Conservation (phyloP, 768 basidiomycete species). For the Boletus coccyginus region DNA sequence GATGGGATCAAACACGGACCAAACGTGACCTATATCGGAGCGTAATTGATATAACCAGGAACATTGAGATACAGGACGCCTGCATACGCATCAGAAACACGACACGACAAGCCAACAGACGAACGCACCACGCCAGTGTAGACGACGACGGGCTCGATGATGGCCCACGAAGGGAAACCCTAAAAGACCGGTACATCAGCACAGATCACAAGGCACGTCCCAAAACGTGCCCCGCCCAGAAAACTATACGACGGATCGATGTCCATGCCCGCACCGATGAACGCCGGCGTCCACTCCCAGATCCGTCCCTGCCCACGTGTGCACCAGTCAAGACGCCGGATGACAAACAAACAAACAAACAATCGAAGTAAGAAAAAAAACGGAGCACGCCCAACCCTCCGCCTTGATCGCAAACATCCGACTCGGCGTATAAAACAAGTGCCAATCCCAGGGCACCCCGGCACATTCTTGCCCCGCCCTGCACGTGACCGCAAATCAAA, state of each 20-base stretch:
- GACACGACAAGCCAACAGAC: not conserved
- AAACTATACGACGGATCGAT: constrained; percentile 58
- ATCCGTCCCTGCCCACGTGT: constrained; percentile 17
- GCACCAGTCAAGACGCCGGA: not conserved
- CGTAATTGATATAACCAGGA: constrained; percentile 27
- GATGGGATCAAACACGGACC: not conserved
- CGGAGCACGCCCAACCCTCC: constrained; percentile 45
- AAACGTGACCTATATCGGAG: constrained; percentile 11
- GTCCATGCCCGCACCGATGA: constrained; percentile 58
- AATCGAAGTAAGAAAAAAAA: not conserved
- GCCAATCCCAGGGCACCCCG: constrained; percentile 62
- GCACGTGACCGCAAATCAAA: constrained; percentile 45
- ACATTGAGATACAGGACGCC: constrained; percentile 18
- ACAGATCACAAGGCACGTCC: not conserved
- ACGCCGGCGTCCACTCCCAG: constrained; percentile 45
- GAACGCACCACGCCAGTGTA: constrained; percentile 38
- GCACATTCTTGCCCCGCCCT: constrained; percentile 58
- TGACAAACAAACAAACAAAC: not conserved
- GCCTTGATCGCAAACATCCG: constrained; percentile 53
- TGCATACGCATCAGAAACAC: not conserved
- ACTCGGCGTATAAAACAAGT: constrained; percentile 59
- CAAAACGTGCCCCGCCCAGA: constrained; percentile 37
- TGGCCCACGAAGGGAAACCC: constrained; percentile 62
- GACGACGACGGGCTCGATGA: constrained; percentile 55
- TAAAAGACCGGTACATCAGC: not conserved